Percentiles rank a stretch among this genome's conserved stretches.
phyloP scores from a whole-genome alignment of 179 eudicot species.

The Heliamphora ciliata region DNA sequence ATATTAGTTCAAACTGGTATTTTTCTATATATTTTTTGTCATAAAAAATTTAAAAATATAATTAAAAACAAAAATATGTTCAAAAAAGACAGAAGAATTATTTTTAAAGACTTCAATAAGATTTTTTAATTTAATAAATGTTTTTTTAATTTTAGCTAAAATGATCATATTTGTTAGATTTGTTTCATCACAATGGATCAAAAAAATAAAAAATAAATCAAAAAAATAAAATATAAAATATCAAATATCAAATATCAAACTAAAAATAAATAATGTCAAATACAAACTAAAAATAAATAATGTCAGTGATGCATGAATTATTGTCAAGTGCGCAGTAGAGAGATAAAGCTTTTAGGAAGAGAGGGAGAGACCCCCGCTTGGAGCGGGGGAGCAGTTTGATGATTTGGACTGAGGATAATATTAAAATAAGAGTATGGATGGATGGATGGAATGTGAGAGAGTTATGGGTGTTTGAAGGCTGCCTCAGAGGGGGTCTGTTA shows the following conservation, averaged over 20 bases:
- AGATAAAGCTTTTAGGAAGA: conserved; percentile 9
- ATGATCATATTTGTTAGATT: too few relatives aligned
- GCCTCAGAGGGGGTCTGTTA: conserved; percentile 9
- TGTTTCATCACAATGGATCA: too few relatives aligned
- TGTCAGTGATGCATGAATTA: conserved; percentile 44
- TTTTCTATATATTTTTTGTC: background rate
- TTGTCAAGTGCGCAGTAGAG: conserved; percentile 33
- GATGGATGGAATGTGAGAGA: conserved; percentile 46
- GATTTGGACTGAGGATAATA: conserved; percentile 24
- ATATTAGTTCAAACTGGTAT: background rate
- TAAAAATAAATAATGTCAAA: conserved; percentile 18
- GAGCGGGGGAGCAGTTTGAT: conserved; percentile 69
- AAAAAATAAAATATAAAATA: too few relatives aligned
- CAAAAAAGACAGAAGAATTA: too few relatives aligned
- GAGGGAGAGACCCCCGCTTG: conserved; percentile 33
- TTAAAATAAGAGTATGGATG: conserved; percentile 3
- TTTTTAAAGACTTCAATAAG: too few relatives aligned
- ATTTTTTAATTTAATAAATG: too few relatives aligned
- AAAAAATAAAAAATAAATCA: too few relatives aligned
- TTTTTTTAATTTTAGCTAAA: too few relatives aligned
- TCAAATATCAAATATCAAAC: too few relatives aligned
- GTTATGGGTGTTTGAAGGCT: conserved; percentile 57
- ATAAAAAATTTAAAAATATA: background rate
- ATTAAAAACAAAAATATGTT: too few relatives aligned
- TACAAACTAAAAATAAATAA: background rate